Conservation (phyloP, 352 stramenopile genomes). For the Elongisporangium prolatum region DNA sequence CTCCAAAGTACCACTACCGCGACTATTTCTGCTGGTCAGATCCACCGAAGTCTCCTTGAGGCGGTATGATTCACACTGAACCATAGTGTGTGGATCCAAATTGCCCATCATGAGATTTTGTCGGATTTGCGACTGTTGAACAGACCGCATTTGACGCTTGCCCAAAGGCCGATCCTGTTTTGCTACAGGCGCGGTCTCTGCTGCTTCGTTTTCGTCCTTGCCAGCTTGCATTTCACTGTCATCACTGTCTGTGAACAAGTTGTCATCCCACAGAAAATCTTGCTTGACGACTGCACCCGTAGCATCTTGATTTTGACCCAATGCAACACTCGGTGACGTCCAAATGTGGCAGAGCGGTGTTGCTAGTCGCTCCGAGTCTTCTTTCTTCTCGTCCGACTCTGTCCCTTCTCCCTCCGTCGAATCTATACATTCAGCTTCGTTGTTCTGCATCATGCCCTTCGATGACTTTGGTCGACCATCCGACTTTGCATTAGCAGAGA, state of each 20-base stretch:
- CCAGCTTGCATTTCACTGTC: not conserved
- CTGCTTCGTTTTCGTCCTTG: slow-evolving; percentile 14
- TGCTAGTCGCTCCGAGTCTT: slow-evolving; percentile 5
- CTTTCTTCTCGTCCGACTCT: not conserved
- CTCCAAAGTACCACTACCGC: slow-evolving; percentile 30
- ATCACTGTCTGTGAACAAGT: slow-evolving; percentile 44
- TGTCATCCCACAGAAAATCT: slow-evolving; percentile 68
- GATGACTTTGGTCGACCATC: not conserved
- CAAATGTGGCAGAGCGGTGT: slow-evolving; percentile 54
- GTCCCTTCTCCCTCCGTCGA: slow-evolving; percentile 2
- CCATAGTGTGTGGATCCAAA: slow-evolving; percentile 83
- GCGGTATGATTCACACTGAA: slow-evolving; percentile 72
- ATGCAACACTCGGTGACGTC: slow-evolving; percentile 20
- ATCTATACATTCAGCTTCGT: slow-evolving; percentile 6
- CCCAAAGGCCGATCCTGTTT: slow-evolving; percentile 23
- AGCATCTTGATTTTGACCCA: slow-evolving; percentile 3
- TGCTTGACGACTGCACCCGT: slow-evolving; percentile 42
- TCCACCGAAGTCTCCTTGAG: slow-evolving; percentile 5
- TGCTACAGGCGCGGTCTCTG: slow-evolving; percentile 1
- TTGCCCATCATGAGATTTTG: slow-evolving; percentile 70
- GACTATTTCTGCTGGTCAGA: slow-evolving; percentile 30
- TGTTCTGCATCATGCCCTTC: slow-evolving; percentile 8
- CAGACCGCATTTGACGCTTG: slow-evolving; percentile 60
- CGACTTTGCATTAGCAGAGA: not conserved
- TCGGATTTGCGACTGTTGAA: slow-evolving; percentile 76